Conservation (phyloP, 768 basidiomycete species). For the Trametes punicea region DNA sequence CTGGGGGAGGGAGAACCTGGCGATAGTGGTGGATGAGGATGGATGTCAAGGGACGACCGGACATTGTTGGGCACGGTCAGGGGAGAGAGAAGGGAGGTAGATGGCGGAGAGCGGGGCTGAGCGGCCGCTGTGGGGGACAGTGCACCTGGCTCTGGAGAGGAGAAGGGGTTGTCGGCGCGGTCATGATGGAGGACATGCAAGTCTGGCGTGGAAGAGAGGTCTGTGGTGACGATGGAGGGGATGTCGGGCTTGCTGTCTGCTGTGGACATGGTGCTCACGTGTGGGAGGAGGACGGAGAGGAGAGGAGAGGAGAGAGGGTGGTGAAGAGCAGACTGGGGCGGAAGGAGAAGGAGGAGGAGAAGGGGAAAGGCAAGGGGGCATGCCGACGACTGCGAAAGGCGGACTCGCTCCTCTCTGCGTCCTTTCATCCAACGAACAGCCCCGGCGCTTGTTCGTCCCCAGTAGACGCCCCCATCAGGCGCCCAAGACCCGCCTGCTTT, state of each 20-base stretch:
- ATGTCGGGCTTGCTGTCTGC: constrained; percentile 16
- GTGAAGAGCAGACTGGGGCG: not conserved
- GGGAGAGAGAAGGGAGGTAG: constrained; percentile 10
- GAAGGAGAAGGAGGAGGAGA: not conserved
- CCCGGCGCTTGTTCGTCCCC: not conserved
- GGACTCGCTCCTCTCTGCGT: not conserved
- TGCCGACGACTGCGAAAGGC: not conserved
- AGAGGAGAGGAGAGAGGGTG: not conserved
- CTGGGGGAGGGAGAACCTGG: constrained; percentile 32
- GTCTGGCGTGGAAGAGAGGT: constrained; percentile 24
- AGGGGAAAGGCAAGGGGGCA: not conserved
- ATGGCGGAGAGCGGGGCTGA: not conserved
- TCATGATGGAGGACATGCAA: constrained; percentile 8
- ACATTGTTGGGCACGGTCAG: constrained; percentile 16
- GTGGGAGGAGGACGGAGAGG: not conserved
- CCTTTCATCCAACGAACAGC: not conserved
- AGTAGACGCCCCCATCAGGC: too few relatives aligned
- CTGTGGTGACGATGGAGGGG: constrained; percentile 23
- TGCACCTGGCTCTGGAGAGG: not conserved
- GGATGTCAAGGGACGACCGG: constrained; percentile 23
- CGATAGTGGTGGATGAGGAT: constrained; percentile 13
- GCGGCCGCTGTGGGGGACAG: not conserved
- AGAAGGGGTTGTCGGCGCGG: constrained; percentile 1
- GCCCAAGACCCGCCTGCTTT: too few relatives aligned
- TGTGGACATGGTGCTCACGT: constrained; percentile 3